Base-by-base conservation (phyloP, 768 basidiomycete species). In the Termitomyces sp. region DNA sequence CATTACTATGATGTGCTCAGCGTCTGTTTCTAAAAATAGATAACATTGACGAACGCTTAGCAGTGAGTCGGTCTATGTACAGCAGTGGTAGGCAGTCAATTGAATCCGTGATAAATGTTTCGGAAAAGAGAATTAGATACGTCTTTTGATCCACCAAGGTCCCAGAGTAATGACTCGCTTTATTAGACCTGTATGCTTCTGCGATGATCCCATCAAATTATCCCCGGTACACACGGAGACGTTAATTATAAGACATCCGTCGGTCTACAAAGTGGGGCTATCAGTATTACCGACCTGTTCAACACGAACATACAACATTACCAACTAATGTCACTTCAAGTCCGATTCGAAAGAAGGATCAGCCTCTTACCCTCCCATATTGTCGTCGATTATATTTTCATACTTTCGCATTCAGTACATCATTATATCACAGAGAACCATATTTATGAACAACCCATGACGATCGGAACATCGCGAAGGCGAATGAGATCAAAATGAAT, bases 1-100 rank as follows among this genome's bases (percentile, higher is more conserved):
- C n/a, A 26, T 26, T 24, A 16, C 22, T 6, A 10, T n/a, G 4
- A 18, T 22, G 24, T 11, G 24, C 3, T n/a, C 38, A n/a, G 5
- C 26, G n/a, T 7, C 26, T 52, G 52, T 40, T 41, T 35, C n/a
- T 41, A 30, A 52, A 52, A 52, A 41, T 41, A 52, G 52, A 36
- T n/a, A 26, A 26, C 24, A 16, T 26, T 45, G 44, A 18, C 28
- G 10, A 24, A 48, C 8, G 18, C 9, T 48, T 47, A 18, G 14
- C 9, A 11, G 13, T 26, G n/a, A 0, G n/a, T 41, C n/a, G 40
- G 9, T 45, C 24, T 10, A n/a, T n/a, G n/a, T n/a, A 43, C 78
- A 79, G 48, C 75, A 70, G 57, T 75, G 74, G 14, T 33, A 81
- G 64, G 61, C 76, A 81, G 60, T 81, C 72, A 6, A 70, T 35